Percentiles rank a stretch among this genome's conserved stretches.
Evolutionary conservation across 2,329 filamentous ascomycete genomes (phyloP).

Genomic region (Blumeria graminis): DNA sequence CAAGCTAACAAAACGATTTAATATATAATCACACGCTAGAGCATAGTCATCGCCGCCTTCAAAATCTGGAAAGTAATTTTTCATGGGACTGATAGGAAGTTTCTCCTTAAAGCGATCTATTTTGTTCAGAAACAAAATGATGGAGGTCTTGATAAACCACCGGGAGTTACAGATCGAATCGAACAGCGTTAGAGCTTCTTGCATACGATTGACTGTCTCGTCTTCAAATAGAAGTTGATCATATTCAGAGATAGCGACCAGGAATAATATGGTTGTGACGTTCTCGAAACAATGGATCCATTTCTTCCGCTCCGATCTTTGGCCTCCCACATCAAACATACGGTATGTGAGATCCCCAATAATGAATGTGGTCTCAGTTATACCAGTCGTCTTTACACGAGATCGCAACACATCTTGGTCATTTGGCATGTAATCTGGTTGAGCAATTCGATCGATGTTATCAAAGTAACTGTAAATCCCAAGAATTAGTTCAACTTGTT

Average conservation of each 20-base stretch:
- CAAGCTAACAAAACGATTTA: constrained; percentile 92
- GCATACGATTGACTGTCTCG: constrained; percentile 89
- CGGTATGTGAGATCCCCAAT: constrained; percentile 82
- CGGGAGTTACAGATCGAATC: constrained; percentile 73
- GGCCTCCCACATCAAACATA: constrained; percentile 64
- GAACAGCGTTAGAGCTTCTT: constrained; percentile 66
- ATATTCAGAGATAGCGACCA: constrained; percentile 89
- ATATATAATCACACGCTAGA: constrained; percentile 91
- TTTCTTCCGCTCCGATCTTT: constrained; percentile 53
- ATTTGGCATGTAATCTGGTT: constrained; percentile 59
- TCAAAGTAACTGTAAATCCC: constrained; percentile 48
- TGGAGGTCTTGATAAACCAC: constrained; percentile 78
- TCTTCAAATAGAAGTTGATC: constrained; percentile 93
- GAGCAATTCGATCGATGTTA: constrained; percentile 52
- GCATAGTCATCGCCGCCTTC: constrained; percentile 92
- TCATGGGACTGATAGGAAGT: constrained; percentile 59
- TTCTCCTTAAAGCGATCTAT: constrained; percentile 79
- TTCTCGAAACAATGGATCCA: constrained; percentile 64
- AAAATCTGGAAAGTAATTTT: constrained; percentile 74
- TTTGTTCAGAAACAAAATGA: constrained; percentile 78
- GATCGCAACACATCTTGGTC: constrained; percentile 90
- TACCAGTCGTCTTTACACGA: constrained; percentile 77
- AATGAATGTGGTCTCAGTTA: constrained; percentile 87
- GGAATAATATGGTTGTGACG: constrained; percentile 70
- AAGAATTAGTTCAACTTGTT: neutral